These are phyloP conservation scores for Tolypocladium ophioglossoides DNA, from an alignment of 2,329 filamentous ascomycete genomes.

Conservation along the genomic window DNA sequence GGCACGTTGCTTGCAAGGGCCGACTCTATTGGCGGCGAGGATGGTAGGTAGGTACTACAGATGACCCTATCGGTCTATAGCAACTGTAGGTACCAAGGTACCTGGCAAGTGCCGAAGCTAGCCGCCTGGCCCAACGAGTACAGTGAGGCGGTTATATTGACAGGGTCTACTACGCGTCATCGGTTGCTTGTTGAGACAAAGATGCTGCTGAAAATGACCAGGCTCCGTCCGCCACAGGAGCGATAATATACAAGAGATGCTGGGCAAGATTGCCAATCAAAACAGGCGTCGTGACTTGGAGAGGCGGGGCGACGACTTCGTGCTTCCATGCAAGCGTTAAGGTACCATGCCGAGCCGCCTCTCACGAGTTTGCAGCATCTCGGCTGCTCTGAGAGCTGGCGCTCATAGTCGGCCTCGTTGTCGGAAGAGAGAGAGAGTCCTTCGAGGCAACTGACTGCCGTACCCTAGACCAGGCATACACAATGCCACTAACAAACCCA, in stretches of 20 bases:
- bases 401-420: conserved; percentile 60
- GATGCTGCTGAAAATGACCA: not conserved
- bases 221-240: not conserved
- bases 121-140: too few species aligned
- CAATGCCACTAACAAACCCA: conserved; percentile 84
- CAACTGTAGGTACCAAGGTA: too few species aligned
- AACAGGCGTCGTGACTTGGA: not conserved
- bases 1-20: not conserved
- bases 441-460: conserved; percentile 61
- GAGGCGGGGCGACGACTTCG: not conserved
- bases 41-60: too few species aligned
- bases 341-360: not conserved
- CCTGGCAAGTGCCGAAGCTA: too few species aligned
- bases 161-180: too few species aligned
- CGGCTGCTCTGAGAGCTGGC: conserved; percentile 86
- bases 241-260: not conserved
- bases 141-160: too few species aligned
- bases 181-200: too few species aligned
- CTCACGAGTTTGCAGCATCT: conserved; percentile 58
- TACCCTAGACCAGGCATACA: conserved; percentile 58
- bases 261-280: not conserved
- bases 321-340: not conserved
- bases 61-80: too few species aligned
- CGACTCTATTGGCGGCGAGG: not conserved
- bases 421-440: conserved; percentile 48